Evolutionary conservation across 2,329 filamentous ascomycete species (phyloP).

Genomic region (Fusarium lyarnte): DNA sequence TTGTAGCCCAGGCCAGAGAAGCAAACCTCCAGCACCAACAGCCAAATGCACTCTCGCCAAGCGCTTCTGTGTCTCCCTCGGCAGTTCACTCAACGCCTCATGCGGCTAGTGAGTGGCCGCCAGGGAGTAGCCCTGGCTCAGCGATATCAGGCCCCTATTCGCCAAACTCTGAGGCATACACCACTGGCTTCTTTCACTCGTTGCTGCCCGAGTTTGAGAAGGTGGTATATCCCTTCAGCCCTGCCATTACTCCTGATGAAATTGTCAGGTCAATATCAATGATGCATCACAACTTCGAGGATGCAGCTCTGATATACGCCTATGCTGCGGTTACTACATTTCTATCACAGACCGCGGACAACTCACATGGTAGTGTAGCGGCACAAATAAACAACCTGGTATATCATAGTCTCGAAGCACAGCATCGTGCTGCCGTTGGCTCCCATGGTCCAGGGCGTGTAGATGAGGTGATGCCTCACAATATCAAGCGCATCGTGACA

Average conservation of each 20-base stretch:
- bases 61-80: slow-evolving; percentile 28
- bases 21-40: slow-evolving; percentile 28
- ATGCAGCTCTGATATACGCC: slow-evolving; percentile 35
- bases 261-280: slow-evolving; percentile 28
- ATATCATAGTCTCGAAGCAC: slow-evolving; percentile 42
- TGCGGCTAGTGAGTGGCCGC: slow-evolving; percentile 24
- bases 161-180: slow-evolving; percentile 27
- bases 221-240: slow-evolving; percentile 37
- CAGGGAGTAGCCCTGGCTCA: slow-evolving; percentile 28
- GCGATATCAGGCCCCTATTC: slow-evolving; percentile 19
- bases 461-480: slow-evolving; percentile 52
- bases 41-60: slow-evolving; percentile 23
- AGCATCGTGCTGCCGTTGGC: slow-evolving; percentile 42
- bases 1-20: slow-evolving; percentile 35
- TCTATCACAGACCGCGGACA: slow-evolving; percentile 32
- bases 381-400: slow-evolving; percentile 38
- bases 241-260: slow-evolving; percentile 30
- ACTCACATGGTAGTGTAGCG: slow-evolving; percentile 31
- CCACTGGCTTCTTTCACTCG: slow-evolving; percentile 27
- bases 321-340: slow-evolving; percentile 37
- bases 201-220: slow-evolving; percentile 34
- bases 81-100: slow-evolving; percentile 20
- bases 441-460: slow-evolving; percentile 47
- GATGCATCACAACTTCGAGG: slow-evolving; percentile 35
- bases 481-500: slow-evolving; percentile 59